A percentile compares a stretch with the other conserved stretches of the same genome.
Evolutionary conservation across 1,284 basidiomycete species (phyloP).

Genomic region (Ustilago xerochloae): DNA sequence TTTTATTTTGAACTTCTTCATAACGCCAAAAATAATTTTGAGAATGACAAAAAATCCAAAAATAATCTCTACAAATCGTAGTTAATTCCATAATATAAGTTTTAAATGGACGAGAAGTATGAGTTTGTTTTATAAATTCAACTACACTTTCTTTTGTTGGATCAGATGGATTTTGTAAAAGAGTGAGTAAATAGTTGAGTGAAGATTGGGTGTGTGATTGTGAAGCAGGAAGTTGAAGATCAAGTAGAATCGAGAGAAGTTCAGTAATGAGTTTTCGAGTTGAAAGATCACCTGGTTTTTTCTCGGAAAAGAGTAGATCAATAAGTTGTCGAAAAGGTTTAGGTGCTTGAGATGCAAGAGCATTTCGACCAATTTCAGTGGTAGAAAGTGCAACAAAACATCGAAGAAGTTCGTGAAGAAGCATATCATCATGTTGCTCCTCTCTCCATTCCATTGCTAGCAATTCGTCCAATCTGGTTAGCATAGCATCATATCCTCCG

Average conservation of each 20-base stretch:
- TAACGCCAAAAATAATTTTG: constrained; percentile 90
- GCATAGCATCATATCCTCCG: constrained; percentile 85
- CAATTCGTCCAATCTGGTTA: constrained; percentile 89
- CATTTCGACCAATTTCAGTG: constrained; percentile 77
- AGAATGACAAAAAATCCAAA: constrained; percentile 97
- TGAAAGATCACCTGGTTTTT: constrained; percentile 92
- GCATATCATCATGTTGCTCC: constrained; percentile 95
- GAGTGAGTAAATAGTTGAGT: constrained; percentile 52
- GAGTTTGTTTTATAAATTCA: constrained; percentile 86
- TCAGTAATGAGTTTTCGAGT: constrained; percentile 91
- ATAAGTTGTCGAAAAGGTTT: constrained; percentile 86
- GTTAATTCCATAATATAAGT: constrained; percentile 88
- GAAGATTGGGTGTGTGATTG: constrained; percentile 36
- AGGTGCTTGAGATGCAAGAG: constrained; percentile 83
- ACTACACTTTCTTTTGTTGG: constrained; percentile 58
- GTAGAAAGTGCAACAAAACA: constrained; percentile 94
- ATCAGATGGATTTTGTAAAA: constrained; percentile 56
- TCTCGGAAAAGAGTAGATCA: constrained; percentile 89
- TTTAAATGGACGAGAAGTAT: constrained; percentile 86
- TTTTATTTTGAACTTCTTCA: constrained; percentile 76
- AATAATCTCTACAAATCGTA: constrained; percentile 92
- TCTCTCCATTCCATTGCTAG: constrained; percentile 97
- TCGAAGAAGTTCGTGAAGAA: constrained; percentile 89
- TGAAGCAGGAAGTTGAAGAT: constrained; percentile 59
- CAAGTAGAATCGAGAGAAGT: constrained; percentile 72